phyloP scores from a whole-genome alignment of 805 yeast species.

The Wickerhamiella musiphila region DNA sequence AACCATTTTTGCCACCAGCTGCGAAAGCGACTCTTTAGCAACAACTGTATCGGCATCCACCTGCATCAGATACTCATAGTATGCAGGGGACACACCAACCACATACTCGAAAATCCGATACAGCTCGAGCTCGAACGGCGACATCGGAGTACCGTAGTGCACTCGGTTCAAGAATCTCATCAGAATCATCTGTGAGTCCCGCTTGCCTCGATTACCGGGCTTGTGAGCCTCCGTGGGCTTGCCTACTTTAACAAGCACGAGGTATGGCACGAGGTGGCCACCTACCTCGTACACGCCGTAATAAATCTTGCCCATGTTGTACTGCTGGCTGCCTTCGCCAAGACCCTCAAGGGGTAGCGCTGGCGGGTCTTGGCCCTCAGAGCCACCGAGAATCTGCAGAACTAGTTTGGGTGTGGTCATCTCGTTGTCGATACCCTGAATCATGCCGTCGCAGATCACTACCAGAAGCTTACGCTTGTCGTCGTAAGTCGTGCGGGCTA shows the following conservation, averaged over 20 bases:
- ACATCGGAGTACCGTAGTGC: conserved; percentile 44
- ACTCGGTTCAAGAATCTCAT: conserved; percentile 46
- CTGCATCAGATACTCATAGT: conserved; percentile 36
- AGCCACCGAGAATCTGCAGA: conserved; percentile 35
- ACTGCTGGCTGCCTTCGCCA: conserved; percentile 45
- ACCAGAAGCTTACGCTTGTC: conserved; percentile 40
- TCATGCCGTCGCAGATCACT: conserved; percentile 44
- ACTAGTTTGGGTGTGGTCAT: conserved; percentile 40
- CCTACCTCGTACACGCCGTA: conserved; percentile 42
- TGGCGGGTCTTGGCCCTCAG: conserved; percentile 35
- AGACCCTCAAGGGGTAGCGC: conserved; percentile 38
- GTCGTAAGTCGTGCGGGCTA: conserved; percentile 40
- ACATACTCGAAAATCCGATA: conserved; percentile 37
- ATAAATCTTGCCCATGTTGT: conserved; percentile 44
- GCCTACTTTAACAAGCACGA: conserved; percentile 43
- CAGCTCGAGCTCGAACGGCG: conserved; percentile 37
- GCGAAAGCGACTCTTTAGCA: conserved; percentile 35
- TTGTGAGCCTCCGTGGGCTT: conserved; percentile 38
- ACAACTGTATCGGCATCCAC: conserved; percentile 52
- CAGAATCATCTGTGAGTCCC: conserved; percentile 43
- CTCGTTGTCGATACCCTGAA: conserved; percentile 46
- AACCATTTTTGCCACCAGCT: conserved; percentile 39
- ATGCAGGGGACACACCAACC: conserved; percentile 41
- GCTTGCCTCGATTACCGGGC: conserved; percentile 51
- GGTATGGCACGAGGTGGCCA: conserved; percentile 38